Evolutionary conservation across 176 grass and related monocot species (phyloP), one percentile per base, ranked within the genome.

Genomic region (Areca catechu): DNA sequence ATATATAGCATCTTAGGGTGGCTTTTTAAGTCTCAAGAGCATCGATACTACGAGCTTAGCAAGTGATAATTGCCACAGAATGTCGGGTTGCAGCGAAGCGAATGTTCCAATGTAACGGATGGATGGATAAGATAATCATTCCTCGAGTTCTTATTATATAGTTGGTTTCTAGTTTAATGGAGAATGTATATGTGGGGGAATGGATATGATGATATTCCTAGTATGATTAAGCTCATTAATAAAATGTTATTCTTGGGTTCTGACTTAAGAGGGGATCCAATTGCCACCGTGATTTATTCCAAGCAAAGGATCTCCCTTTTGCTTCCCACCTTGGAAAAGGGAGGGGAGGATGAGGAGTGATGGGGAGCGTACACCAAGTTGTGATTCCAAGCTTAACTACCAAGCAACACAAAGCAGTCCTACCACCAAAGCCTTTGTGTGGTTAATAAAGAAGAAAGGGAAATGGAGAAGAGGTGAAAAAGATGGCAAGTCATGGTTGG

Each of bases 321-420:
- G 67, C 60, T 72, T 25, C 57, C 76, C 67, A 71, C 76, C 71
- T 65, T 16, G 53, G 24, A 65, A 78, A 78, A 53, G 66, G 57
- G 17, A 55, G 59, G 76, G 52, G 51, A 50, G 57, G 47, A 70
- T 48, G 58, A 70, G 66, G 65, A 17, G 47, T 49, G 49, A 71
- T 78, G 76, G 34, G 9, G 25, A 34, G 67, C 66, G 54, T 16
- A 49, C 58, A 14, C 30, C 56, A 53, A 43, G 50, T 77, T 58
- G 58, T 71, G 69, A 78, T 78, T 78, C 76, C 67, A 71, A 78
- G 67, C 76, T 78, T 78, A 56, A 78, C 9, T 51, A 64, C 19
- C 50, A 78, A 78, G 76, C 76, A 58, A 72, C 49, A 57, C 37
- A 21, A 21, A 55, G 57, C 2, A 37, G 16, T 60, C 15, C 25